Conservation (phyloP, 176 grass and related monocot species). For the Oryza longistaminata region DNA sequence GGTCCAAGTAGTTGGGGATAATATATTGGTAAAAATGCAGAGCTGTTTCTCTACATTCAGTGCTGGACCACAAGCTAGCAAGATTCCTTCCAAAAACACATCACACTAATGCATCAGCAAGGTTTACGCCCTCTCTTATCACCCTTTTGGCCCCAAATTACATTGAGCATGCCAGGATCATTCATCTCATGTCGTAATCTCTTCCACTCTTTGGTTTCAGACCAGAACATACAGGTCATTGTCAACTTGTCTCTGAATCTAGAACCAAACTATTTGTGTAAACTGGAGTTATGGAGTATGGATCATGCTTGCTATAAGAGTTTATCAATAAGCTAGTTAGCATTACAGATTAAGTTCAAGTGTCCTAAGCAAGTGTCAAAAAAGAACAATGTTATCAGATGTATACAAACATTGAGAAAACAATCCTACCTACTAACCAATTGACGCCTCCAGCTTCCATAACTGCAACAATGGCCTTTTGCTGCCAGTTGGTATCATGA, state of each 20-base stretch:
- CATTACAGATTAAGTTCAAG: neutral
- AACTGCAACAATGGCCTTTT: conserved; percentile 87
- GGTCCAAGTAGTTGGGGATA: neutral
- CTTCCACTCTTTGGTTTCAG: conserved; percentile 8
- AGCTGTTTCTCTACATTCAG: conserved; percentile 22
- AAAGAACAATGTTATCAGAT: conserved; percentile 7
- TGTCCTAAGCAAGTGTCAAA: conserved; percentile 19
- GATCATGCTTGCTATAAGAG: conserved; percentile 4
- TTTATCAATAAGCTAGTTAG: neutral
- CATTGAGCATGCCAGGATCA: neutral
- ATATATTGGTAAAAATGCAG: neutral
- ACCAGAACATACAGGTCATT: conserved; percentile 8
- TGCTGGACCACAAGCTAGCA: conserved; percentile 10
- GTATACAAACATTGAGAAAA: conserved; percentile 19
- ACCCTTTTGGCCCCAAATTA: neutral
- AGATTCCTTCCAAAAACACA: conserved; percentile 30
- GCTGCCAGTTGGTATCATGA: conserved; percentile 76
- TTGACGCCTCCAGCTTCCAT: conserved; percentile 99
- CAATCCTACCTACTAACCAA: conserved; percentile 97
- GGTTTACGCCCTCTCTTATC: neutral
- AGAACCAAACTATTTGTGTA: conserved; percentile 25
- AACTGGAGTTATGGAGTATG: neutral
- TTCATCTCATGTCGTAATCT: neutral
- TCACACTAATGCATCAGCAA: conserved; percentile 21
- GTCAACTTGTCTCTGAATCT: conserved; percentile 3